Percentiles rank a stretch among this genome's conserved stretches.
Evolutionary conservation across 1,284 basidiomycete species (phyloP).

Genomic region (Termitomyces sp.): DNA sequence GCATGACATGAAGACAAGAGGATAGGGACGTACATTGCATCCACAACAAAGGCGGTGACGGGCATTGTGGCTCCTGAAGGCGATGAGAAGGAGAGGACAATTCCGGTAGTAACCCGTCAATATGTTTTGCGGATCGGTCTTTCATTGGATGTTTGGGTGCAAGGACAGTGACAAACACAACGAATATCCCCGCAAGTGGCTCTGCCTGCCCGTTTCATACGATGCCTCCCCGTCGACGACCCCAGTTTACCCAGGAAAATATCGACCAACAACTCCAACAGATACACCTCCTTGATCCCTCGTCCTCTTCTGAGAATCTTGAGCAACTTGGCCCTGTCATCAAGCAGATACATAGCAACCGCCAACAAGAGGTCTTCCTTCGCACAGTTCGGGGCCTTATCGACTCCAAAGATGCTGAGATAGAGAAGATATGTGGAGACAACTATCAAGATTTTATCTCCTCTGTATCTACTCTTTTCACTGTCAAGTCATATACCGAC

Average conservation of each 20-base stretch:
- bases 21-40: constrained; percentile 41
- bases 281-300: constrained; percentile 80
- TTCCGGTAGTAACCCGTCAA: neutral
- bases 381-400: constrained; percentile 84
- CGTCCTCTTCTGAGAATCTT: constrained; percentile 85
- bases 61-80: constrained; percentile 32
- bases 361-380: constrained; percentile 90
- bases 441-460: constrained; percentile 99
- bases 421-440: constrained; percentile 91
- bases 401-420: constrained; percentile 91
- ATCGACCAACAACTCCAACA: constrained; percentile 84
- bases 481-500: constrained; percentile 86
- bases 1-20: neutral
- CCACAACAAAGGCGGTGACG: constrained; percentile 41
- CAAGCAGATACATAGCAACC: constrained; percentile 86
- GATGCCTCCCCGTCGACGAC: constrained; percentile 71
- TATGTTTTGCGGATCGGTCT: neutral
- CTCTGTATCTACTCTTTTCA: constrained; percentile 92
- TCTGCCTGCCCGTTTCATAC: constrained; percentile 8
- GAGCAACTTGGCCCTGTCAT: constrained; percentile 91
- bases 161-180: constrained; percentile 7
- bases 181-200: neutral
- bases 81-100: constrained; percentile 1
- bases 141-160: neutral
- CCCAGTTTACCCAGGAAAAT: constrained; percentile 71